Evolutionary conservation across 108 stramenopile genomes (phyloP).

Genomic region (Cyclotella sp.): DNA sequence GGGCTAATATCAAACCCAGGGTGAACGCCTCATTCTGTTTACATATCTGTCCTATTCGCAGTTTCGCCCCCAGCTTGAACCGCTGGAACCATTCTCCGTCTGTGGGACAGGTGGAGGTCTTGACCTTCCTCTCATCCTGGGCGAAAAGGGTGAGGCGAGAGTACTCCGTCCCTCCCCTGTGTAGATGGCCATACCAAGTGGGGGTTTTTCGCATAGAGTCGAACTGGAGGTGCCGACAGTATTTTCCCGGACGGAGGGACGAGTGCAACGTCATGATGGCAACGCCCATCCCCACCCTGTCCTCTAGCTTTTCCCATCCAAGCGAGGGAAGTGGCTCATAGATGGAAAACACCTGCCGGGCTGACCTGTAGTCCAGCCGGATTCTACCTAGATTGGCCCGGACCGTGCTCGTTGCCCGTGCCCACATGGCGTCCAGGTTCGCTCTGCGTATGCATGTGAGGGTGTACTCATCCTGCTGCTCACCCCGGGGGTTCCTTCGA

Average conservation of each 20-base stretch:
- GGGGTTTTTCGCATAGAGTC: conserved; percentile 7
- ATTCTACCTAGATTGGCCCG: neutral
- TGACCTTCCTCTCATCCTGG: conserved; percentile 8
- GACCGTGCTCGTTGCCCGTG: conserved; percentile 7
- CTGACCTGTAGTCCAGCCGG: neutral
- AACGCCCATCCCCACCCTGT: conserved; percentile 16
- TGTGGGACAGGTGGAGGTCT: neutral
- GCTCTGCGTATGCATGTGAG: conserved; percentile 3
- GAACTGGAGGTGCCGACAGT: conserved; percentile 2
- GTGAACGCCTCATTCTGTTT: conserved; percentile 22
- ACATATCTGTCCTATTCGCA: conserved; percentile 17
- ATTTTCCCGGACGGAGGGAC: conserved; percentile 5
- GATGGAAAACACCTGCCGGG: neutral
- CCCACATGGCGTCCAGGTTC: conserved; percentile 11
- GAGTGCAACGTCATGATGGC: neutral
- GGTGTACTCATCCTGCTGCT: neutral
- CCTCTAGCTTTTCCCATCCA: conserved; percentile 1
- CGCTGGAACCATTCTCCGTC: conserved; percentile 5
- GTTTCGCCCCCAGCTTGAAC: conserved; percentile 10
- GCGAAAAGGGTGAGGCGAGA: neutral
- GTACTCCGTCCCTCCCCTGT: neutral
- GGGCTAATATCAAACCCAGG: neutral
- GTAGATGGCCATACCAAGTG: conserved; percentile 13
- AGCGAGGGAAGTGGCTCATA: neutral
- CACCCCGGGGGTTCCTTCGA: conserved; percentile 12